Evolutionary conservation across 768 basidiomycete species (phyloP).

Genomic region (Mycena amicta): DNA sequence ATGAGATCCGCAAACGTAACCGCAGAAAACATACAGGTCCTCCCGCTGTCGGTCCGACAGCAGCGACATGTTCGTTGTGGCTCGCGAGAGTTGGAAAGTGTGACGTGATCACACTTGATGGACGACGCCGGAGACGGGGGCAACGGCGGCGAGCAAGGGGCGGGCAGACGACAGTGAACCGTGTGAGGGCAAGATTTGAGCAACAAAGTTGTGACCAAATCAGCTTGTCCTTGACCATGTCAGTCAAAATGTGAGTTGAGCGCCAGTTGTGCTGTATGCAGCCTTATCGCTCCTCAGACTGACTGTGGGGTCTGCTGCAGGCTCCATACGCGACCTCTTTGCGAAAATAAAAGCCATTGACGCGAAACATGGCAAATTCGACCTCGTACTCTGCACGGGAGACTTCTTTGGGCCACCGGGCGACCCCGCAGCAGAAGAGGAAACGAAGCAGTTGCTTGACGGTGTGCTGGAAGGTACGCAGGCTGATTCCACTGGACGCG

Average conservation of each 20-base stretch:
- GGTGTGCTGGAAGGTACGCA: constrained; percentile 67
- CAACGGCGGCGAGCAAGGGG: not conserved
- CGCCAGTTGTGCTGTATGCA: not conserved
- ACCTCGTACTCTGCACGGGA: constrained; percentile 78
- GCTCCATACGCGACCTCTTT: constrained; percentile 74
- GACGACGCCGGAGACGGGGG: not conserved
- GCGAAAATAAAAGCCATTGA: constrained; percentile 83
- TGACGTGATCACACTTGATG: constrained; percentile 34
- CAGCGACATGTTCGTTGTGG: constrained; percentile 30
- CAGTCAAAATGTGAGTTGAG: constrained; percentile 40
- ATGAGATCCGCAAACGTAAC: constrained; percentile 2
- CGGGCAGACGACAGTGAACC: not conserved
- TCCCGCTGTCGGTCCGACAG: constrained; percentile 37
- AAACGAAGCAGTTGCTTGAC: constrained; percentile 61
- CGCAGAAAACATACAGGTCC: constrained; percentile 29
- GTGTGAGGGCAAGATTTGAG: not conserved
- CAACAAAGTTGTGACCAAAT: not conserved
- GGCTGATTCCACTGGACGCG: constrained; percentile 3
- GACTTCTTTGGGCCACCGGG: constrained; percentile 78
- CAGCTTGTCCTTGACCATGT: constrained; percentile 21
- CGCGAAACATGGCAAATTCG: constrained; percentile 92
- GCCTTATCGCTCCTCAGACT: constrained; percentile 41
- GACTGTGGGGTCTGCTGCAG: constrained; percentile 79
- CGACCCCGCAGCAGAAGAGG: constrained; percentile 40
- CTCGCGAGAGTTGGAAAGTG: constrained; percentile 23